Evolutionary conservation across 2,329 filamentous ascomycete species (phyloP), one percentile per base, ranked within the genome.

Genomic region (Aspergillus aculeatinus): DNA sequence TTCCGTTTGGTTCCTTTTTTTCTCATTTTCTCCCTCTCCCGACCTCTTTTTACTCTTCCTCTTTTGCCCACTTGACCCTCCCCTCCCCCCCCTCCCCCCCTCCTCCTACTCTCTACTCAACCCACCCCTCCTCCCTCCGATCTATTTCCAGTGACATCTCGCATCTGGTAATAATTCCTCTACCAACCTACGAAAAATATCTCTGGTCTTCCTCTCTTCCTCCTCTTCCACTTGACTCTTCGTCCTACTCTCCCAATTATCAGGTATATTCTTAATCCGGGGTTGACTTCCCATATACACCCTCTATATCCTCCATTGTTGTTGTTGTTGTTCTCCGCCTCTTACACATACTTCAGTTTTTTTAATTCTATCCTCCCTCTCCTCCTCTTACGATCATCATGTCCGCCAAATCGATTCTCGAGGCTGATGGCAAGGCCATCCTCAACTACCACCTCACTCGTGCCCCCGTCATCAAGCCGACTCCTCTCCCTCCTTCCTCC

Each of bases 361-460:
- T 39, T 48, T 54, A 56, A 55, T 55, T 23, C 29, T 55, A 35
- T 53, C 49, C 48, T 42, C 44, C 55, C 57, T 65, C 60, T 63
- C 62, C 63, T 62, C 61, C 48, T 64, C 65, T 64, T 64, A 65
- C 61, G 66, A 61, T 63, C 64, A 66, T 74, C 74, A 96, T 96
- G 92, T 92, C 91, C 78, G 91, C 95, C 81, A 99, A 99, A 84
- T 90, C 94, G 70, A 98, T 99, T 78, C 83, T 90, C 85, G 95
- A 99, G 86, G 94, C 94, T 85, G 95, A 99, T 84, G 95, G 95
- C 87, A 99, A 99, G 90, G 95, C 95, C 87, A 98, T 99, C 85
- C 87, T 99, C 87, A 98, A 97, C 90, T 99, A 98, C 87, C 95
- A 98, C 86, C 92, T 99, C 82, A 98, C 95, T 73, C 90, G 95